These are phyloP conservation scores for Metschnikowia borealis DNA, from an alignment of 805 yeast species.

Conservation along the genomic window DNA sequence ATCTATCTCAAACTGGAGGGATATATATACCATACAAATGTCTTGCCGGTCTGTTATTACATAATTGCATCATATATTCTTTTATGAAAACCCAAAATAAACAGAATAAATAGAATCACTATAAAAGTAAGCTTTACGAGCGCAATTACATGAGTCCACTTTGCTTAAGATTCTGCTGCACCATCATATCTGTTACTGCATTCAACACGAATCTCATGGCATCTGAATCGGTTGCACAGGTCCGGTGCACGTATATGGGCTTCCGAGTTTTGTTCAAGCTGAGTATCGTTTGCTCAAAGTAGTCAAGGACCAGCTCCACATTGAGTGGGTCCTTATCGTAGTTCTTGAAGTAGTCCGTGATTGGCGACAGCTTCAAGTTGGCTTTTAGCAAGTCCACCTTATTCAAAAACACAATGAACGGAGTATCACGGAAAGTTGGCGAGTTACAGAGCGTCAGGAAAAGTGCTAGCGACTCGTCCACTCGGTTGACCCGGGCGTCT, in stretches of 20 bases:
- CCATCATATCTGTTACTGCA: conserved; percentile 89
- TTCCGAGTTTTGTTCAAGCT: conserved; percentile 60
- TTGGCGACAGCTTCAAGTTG: conserved; percentile 63
- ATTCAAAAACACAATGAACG: conserved; percentile 84
- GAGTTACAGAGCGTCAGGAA: conserved; percentile 84
- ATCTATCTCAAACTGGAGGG: conserved; percentile 7
- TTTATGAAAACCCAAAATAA: conserved; percentile 10
- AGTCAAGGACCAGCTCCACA: conserved; percentile 62
- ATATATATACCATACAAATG: conserved; percentile 5
- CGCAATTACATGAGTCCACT: conserved; percentile 61
- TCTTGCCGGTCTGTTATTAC: conserved; percentile 13
- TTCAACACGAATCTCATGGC: conserved; percentile 86
- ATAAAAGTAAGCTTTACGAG: background rate
- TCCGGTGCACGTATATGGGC: conserved; percentile 86
- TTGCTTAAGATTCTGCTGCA: conserved; percentile 74
- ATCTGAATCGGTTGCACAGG: conserved; percentile 92
- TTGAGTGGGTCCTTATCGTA: conserved; percentile 61
- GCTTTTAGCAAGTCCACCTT: conserved; percentile 78
- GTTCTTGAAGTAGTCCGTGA: conserved; percentile 72
- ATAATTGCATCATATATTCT: conserved; percentile 19
- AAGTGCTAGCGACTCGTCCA: conserved; percentile 83
- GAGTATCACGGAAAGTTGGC: conserved; percentile 78
- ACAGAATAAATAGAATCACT: conserved; percentile 6
- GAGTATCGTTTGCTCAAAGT: conserved; percentile 65
- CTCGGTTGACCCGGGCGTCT: conserved; percentile 82